A percentile compares a stretch with the other conserved stretches of the same genome.
These are phyloP conservation scores for Neurospora sp. DNA, from an alignment of 495 filamentous ascomycete species.

Conservation along the genomic window DNA sequence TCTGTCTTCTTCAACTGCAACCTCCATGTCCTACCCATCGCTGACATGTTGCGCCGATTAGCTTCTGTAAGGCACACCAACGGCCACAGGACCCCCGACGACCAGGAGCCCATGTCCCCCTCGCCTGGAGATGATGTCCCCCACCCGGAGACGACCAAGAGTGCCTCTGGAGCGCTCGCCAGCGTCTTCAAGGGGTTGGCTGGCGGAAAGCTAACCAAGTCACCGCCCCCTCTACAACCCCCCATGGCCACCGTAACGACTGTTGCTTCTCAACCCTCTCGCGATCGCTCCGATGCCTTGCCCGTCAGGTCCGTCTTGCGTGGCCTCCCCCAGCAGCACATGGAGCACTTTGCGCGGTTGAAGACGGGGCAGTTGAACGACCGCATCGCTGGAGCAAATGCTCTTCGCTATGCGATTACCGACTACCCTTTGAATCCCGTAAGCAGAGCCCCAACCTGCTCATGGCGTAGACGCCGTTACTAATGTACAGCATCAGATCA, in stretches of 20 bases:
- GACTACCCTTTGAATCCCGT: conserved; percentile 49
- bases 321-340: conserved; percentile 30
- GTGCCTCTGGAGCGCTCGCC: conserved; percentile 35
- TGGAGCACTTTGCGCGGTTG: conserved; percentile 33
- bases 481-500: conserved; percentile 18
- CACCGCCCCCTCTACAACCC: conserved; percentile 28
- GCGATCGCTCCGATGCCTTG: conserved; percentile 23
- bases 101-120: conserved; percentile 43
- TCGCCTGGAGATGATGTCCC: conserved; percentile 43
- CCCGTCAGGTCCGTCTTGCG: conserved; percentile 14
- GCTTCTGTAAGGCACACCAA: conserved; percentile 21
- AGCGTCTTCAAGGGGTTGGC: conserved; percentile 48
- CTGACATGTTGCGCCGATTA: conserved; percentile 39
- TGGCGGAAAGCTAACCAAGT: conserved; percentile 34
- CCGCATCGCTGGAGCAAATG: conserved; percentile 45
- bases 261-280: conserved; percentile 9
- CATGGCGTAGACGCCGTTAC: not conserved
- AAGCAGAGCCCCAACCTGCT: conserved; percentile 3
- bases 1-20: not conserved
- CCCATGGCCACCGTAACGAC: conserved; percentile 16
- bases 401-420: conserved; percentile 41
- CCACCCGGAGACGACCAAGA: conserved; percentile 34
- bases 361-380: conserved; percentile 39
- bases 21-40: conserved; percentile 2
- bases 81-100: conserved; percentile 31